phyloP scores from a whole-genome alignment of 129 eudicot species.

The Lactuca sativa region DNA sequence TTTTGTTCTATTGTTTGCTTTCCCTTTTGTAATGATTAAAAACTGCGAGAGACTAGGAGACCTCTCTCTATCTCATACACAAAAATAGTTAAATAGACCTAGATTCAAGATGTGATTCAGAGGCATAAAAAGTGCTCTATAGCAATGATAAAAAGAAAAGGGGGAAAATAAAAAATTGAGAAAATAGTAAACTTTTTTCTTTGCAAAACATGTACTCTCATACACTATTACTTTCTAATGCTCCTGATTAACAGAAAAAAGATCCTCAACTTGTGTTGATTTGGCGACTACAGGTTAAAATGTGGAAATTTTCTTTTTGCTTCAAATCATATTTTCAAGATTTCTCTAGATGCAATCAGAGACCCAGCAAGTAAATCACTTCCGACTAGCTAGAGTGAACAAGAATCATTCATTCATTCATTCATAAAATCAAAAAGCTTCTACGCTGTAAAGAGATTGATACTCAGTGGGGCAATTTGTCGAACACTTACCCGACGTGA shows the following conservation, averaged over 20 bases:
- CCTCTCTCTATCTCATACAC: slow-evolving; percentile 11
- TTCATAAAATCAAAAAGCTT: not conserved
- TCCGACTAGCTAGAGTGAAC: not conserved
- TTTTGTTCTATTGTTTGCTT: not conserved
- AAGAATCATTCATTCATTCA: slow-evolving; percentile 3
- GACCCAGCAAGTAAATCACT: slow-evolving; percentile 16
- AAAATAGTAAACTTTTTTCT: slow-evolving; percentile 5
- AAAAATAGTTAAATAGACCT: slow-evolving; percentile 13
- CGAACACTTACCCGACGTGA: slow-evolving; percentile 24
- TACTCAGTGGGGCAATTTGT: slow-evolving; percentile 1
- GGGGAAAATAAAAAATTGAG: not conserved
- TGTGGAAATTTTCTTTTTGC: not conserved
- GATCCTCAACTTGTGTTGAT: slow-evolving; percentile 1
- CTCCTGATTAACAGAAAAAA: not conserved
- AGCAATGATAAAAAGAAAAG: slow-evolving; percentile 1
- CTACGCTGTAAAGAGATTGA: slow-evolving; percentile 1
- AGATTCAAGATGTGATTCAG: slow-evolving; percentile 32
- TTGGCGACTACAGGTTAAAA: not conserved
- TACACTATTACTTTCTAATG: not conserved
- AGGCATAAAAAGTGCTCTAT: slow-evolving; percentile 12
- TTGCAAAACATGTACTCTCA: slow-evolving; percentile 7
- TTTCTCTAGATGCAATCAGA: not conserved
- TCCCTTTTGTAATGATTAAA: slow-evolving; percentile 10
- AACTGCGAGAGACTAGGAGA: not conserved
- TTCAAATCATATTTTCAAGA: slow-evolving; percentile 1